Evolutionary conservation across 106 monocot genomes (phyloP).

Genomic region (Ottelia alismoides): DNA sequence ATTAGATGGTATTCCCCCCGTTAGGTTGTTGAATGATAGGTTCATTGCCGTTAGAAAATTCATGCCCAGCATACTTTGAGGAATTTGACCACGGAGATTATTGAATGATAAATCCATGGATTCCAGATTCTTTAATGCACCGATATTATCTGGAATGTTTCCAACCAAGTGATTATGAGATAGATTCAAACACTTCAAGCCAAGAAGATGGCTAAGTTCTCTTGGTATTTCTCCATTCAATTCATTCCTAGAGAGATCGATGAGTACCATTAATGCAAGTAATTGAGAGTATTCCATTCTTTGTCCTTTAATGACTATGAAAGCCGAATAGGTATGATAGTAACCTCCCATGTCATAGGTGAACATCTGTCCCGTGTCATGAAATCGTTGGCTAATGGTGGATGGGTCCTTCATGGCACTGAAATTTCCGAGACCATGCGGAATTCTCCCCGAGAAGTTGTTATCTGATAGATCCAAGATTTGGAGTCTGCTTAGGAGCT

Average conservation of each 20-base stretch:
- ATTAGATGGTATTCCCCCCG: constrained; percentile 3
- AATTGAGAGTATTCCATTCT: too few species aligned
- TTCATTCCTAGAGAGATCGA: constrained; percentile 1
- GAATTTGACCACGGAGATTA: constrained; percentile 4
- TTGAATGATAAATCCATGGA: constrained; percentile 11
- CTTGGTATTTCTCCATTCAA: not conserved
- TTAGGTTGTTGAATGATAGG: constrained; percentile 8
- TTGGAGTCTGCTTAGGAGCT: too few species aligned
- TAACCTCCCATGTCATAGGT: too few species aligned
- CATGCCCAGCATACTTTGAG: not conserved
- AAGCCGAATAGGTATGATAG: too few species aligned
- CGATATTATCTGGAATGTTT: constrained; percentile 1
- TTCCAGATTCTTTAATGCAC: not conserved
- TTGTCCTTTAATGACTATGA: too few species aligned
- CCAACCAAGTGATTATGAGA: constrained; percentile 8
- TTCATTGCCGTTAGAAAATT: constrained; percentile 1
- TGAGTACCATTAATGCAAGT: too few species aligned
- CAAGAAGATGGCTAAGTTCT: not conserved
- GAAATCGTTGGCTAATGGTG: too few species aligned
- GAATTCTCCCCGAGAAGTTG: too few species aligned
- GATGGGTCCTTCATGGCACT: too few species aligned
- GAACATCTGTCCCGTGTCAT: too few species aligned
- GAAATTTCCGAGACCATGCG: too few species aligned
- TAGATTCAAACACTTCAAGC: constrained; percentile 1
- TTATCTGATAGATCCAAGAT: too few species aligned